A percentile compares a stretch with the other conserved stretches of the same genome.
phyloP scores from a whole-genome alignment of 257 asterid genomes.

The Linaria vulgaris region DNA sequence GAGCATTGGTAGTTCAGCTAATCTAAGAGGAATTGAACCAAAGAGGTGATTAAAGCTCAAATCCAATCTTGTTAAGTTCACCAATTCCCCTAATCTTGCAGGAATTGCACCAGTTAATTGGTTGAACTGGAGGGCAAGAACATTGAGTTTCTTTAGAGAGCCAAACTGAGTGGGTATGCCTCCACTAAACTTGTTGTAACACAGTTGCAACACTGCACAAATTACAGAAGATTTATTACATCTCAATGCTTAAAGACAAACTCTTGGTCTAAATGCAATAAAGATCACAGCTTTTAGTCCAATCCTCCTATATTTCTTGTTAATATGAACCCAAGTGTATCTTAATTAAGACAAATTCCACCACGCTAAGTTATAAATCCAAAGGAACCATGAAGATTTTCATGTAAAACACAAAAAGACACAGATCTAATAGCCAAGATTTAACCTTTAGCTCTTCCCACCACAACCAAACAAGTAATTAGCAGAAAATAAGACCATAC shows the following conservation, averaged over 20 bases:
- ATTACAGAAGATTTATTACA: neutral
- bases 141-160: slow-evolving; percentile 61
- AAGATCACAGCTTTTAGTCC: slow-evolving; percentile 13
- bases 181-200: slow-evolving; percentile 77
- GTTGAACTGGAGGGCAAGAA: slow-evolving; percentile 86
- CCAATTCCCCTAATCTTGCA: slow-evolving; percentile 69
- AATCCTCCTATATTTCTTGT: neutral
- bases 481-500: slow-evolving; percentile 19
- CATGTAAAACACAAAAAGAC: too few species aligned
- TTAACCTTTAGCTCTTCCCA: slow-evolving; percentile 12
- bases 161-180: slow-evolving; percentile 77
- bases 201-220: slow-evolving; percentile 81
- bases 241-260: neutral
- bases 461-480: neutral
- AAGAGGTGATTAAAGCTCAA: slow-evolving; percentile 75
- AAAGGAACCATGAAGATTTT: neutral
- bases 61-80: slow-evolving; percentile 70
- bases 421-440: slow-evolving; percentile 31
- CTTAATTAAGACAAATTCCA: too few species aligned
- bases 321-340: neutral
- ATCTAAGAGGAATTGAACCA: slow-evolving; percentile 71
- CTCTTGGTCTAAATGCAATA: neutral
- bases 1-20: slow-evolving; percentile 56
- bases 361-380: neutral
- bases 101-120: slow-evolving; percentile 88